These are phyloP conservation scores for Trichosporon ovoides DNA, from an alignment of 1,284 basidiomycete genomes.

Conservation along the genomic window DNA sequence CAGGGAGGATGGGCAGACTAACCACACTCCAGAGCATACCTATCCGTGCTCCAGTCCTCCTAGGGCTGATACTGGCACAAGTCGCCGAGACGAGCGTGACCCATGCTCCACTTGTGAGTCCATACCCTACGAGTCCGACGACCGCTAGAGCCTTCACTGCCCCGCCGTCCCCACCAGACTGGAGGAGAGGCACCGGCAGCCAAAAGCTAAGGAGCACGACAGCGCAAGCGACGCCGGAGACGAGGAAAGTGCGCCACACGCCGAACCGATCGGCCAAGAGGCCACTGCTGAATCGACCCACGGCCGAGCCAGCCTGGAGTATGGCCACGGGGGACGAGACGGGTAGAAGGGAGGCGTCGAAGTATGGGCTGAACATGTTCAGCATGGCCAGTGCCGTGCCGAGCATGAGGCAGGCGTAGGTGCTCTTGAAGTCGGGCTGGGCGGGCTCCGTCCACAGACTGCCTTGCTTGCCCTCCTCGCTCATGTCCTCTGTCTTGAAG, in stretches of 20 bases:
- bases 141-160: slow-evolving; percentile 23
- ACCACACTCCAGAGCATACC: slow-evolving; percentile 42
- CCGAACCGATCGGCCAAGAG: slow-evolving; percentile 24
- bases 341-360: slow-evolving; percentile 18
- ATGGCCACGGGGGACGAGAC: slow-evolving; percentile 16
- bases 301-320: slow-evolving; percentile 24
- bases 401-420: slow-evolving; percentile 31
- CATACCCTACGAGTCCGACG: slow-evolving; percentile 36
- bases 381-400: slow-evolving; percentile 32
- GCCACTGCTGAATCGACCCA: slow-evolving; percentile 23
- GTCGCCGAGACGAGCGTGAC: slow-evolving; percentile 40
- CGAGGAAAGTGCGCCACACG: slow-evolving; percentile 22
- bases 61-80: slow-evolving; percentile 35
- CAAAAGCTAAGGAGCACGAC: slow-evolving; percentile 23
- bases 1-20: slow-evolving; percentile 31
- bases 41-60: slow-evolving; percentile 41
- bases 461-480: neutral
- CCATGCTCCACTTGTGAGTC: slow-evolving; percentile 38
- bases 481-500: too few relatives aligned
- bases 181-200: slow-evolving; percentile 12
- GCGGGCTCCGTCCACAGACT: neutral
- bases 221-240: slow-evolving; percentile 14
- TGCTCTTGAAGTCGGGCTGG: neutral
- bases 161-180: slow-evolving; percentile 13
- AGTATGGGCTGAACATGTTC: slow-evolving; percentile 29